Evolutionary conservation across 352 stramenopile genomes (phyloP), one percentile per base, ranked within the genome.

Genomic region (Peronospora destructor): DNA sequence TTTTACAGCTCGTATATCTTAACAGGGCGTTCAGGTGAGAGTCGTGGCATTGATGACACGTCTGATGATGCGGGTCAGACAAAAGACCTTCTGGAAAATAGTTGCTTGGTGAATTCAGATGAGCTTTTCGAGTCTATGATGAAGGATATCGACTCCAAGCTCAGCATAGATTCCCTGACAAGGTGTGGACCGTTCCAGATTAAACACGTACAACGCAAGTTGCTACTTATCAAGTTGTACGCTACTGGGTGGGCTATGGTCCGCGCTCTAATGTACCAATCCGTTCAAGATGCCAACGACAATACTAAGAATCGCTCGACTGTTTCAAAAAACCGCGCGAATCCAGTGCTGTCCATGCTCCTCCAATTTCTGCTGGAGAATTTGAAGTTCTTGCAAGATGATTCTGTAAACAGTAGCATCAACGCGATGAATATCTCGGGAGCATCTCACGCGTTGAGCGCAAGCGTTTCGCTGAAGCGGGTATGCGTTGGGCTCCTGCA

Each of bases 1-100:
- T 94, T 94, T 59, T 94, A 92, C 59, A 92, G 81, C 49, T 92
- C 81, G 4, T 94, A 94, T 19, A 90, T 94, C 29, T 60, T 94
- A 16, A 94, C 76, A 4, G 84, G 84, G 10, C 67, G 72, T n/a
- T 84, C 72, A 13, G 70, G 52, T 23, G 66, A 83, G 26, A 59
- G 40, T 13, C 43, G 47, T 17, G 68, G 77, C 10, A 36, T 59
- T 12, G 61, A 72, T 21, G 55, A 39, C 13, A 41, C 29, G 14
- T 48, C 66, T 10, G 76, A 86, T 40, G 57, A 72, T 28, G 43
- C 48, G 6, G 53, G 64, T 12, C 68, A 81, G 45, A 56, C 62
- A 26, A 86, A 84, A 53, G 72, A 89, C 38, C 43, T 79, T 2
- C 56, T 68, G 1, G 78, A 91, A 50, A 73, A 85, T 49, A 84